Evolutionary conservation across 441 rosid genomes (phyloP), one percentile per base, ranked within the genome.

Genomic region (Euphorbia schlechtendalii): DNA sequence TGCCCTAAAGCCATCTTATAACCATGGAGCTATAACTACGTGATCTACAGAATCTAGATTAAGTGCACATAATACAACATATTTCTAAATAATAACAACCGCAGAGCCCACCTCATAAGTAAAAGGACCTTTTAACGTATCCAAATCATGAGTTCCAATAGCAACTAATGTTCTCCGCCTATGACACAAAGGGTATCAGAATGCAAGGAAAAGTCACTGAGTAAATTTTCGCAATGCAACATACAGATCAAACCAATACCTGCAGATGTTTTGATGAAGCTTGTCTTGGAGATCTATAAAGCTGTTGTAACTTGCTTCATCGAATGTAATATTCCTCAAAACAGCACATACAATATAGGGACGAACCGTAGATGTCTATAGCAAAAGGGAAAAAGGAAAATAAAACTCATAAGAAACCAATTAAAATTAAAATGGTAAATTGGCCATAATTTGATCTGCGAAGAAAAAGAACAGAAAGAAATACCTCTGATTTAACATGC

Each of bases 241-340:
- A 66, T 7, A 63, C 40, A 25, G 32, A 56, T 38, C 54, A 48
- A 38, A 40, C 36, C 41, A 72, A 27, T 80, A 89, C 99, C 98
- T 78, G 80, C 97, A 95, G 20, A 95, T 92, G 70, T 92, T 95
- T 67, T 92, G 95, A 80, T 92, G 98, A 57, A 95, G 88, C 83
- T 92, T 95, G 59, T 95, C 99, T 78, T 92, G 99, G 63, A 95
- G 95, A 78, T 92, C 97, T 59, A 92, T 92, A 72, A 95, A 95
- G 82, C 99, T 95, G 75, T 88, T 88, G 73, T 92, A 89, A 38
- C 86, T 87, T 41, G 88, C 90, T 78, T 92, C 93, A 69, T 92
- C 89, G 73, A 95, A 89, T 8, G 83, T 80, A 48, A 92, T 75
- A 64, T 86, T 89, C 74, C 98, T 86, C 74, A 87, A 72, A 75